Base-by-base conservation (phyloP, 164 flowering plant genomes). In the Vitis amurensis region DNA sequence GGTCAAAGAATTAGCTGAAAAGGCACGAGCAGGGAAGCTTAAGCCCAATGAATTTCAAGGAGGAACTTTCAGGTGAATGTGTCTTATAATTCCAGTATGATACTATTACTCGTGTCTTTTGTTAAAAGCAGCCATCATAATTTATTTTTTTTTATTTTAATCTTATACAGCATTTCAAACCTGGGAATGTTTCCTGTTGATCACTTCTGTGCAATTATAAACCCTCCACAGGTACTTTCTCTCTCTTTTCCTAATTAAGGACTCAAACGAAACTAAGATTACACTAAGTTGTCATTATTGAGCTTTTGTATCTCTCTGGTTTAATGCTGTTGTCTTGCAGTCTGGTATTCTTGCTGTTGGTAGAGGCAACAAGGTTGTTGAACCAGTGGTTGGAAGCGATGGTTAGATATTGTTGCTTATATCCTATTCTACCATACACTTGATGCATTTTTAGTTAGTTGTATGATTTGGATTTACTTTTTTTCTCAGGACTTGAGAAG, bases 101-200 rank as follows among this genome's bases (percentile, higher is more conserved):
- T 23, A 8, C 12, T 31, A 27, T 57, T 15, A 57, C 55, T 23
- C 14, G 15, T 49, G 9, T 49, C 9, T 31, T 67, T 59, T 37
- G 9, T 59, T 57, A 15, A 66, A 55, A 31, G 48, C 51, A 59
- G 53, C 14, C 31, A 16, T 51, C 52, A 71, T 16, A 14, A 5
- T 56, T 17, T 44, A 5, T 56, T 17, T 44, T 63, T 62, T 15
- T 15, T 11, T 59, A 50, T 4, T 29, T 62, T 15, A 63, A 64
- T 23, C 37, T 68, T 67, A 1, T 88, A 87, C 97, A 96, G 99
- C 84, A 96, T 96, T 72, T 96, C 99, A 71, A 96, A 96, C 81
- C 83, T 96, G 78, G 99, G 99, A 68, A 96, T 96, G 99, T 96
- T 86, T 80, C 99, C 99, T 16, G 98, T 96, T 77, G 99, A 96